Percentiles rank a stretch among this genome's conserved stretches.
These are phyloP conservation scores for Aspergillus flavus DNA, from an alignment of 2,329 filamentous ascomycete species.

Conservation along the genomic window DNA sequence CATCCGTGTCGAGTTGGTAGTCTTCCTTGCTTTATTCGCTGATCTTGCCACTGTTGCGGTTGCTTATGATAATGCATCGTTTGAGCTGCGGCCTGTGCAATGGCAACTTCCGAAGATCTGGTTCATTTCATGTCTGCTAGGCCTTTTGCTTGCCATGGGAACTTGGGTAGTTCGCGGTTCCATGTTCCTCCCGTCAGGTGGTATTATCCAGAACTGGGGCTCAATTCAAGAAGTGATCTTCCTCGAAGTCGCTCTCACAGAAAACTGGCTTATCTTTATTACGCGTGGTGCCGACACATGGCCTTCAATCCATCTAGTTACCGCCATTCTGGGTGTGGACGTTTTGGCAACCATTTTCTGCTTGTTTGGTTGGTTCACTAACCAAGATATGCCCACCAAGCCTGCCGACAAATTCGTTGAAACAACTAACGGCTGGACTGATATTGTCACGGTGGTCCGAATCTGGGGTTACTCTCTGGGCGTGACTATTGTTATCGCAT, in stretches of 20 bases:
- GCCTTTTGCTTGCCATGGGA: constrained; percentile 67
- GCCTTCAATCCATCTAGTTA: constrained; percentile 72
- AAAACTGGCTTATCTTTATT: constrained; percentile 97
- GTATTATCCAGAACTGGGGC: constrained; percentile 74
- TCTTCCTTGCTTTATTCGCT: constrained; percentile 78
- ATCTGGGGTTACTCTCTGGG: constrained; percentile 56
- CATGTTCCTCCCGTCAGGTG: constrained; percentile 69
- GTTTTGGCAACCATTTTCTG: constrained; percentile 72
- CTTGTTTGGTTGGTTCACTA: constrained; percentile 74
- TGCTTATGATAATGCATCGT: constrained; percentile 82
- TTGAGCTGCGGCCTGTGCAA: constrained; percentile 73
- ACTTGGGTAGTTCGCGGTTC: constrained; percentile 76
- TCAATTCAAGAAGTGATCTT: constrained; percentile 79
- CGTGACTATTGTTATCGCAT: constrained; percentile 54
- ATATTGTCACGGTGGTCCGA: constrained; percentile 58
- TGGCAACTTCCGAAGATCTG: constrained; percentile 84
- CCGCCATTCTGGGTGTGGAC: constrained; percentile 72
- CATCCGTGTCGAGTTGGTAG: constrained; percentile 71
- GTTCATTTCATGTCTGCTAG: constrained; percentile 65
- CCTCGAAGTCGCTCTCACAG: constrained; percentile 85
- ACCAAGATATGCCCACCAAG: constrained; percentile 43
- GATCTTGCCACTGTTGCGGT: constrained; percentile 79
- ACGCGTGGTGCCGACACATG: constrained; percentile 77
- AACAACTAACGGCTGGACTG: constrained; percentile 57
- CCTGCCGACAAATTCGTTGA: constrained; percentile 33